Evolutionary conservation across 768 basidiomycete species (phyloP), one percentile per base, ranked within the genome.

Genomic region (Astraeus odoratus): DNA sequence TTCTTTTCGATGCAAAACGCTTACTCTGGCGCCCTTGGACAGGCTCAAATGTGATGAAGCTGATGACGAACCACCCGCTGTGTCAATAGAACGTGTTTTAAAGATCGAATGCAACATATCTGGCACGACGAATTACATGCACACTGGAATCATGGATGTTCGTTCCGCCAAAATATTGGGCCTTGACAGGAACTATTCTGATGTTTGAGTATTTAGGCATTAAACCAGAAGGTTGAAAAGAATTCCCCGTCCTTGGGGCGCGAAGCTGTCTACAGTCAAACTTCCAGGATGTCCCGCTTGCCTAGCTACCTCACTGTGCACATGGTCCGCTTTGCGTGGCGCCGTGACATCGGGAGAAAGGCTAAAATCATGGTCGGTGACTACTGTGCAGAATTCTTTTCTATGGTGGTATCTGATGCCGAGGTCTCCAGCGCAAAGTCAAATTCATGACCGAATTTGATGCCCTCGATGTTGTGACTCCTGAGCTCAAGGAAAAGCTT

Each of bases 311-410:
- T 96, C 18, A 82, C 84, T 5, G 79, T 98, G 4, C 92, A 98
- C 56, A 89, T 97, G 86, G 93, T 94, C 10, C 86, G 96, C 38
- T 99, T 98, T 63, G 85, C 83, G 44, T 99, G 96, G 96, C 73
- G 90, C 48, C 73, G 78, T 29, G 96, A 98, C 53, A 93, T 96
- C 48, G 67, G 66, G 42, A 91, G 85, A 71, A 98, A 98, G 60
- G 82, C 95, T 2, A 98, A 99, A 69, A 95, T 98, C 61, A 92
- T 99, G 95, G 86, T 86, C 49, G 35, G 67, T 55, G 23, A 45
- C 0, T 16, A 20, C 20, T 36, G 37, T 16, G n/a, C n/a, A n/a
- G n/a, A 20, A 7, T 20, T 25, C 8, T 20, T 9, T 19, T 26
- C 23, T 27, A n/a, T 19, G 41, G 39, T 19, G 13, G 13, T 25